Conservation (phyloP, 2,329 filamentous ascomycete genomes). For the Albophoma yamanashiensis region DNA sequence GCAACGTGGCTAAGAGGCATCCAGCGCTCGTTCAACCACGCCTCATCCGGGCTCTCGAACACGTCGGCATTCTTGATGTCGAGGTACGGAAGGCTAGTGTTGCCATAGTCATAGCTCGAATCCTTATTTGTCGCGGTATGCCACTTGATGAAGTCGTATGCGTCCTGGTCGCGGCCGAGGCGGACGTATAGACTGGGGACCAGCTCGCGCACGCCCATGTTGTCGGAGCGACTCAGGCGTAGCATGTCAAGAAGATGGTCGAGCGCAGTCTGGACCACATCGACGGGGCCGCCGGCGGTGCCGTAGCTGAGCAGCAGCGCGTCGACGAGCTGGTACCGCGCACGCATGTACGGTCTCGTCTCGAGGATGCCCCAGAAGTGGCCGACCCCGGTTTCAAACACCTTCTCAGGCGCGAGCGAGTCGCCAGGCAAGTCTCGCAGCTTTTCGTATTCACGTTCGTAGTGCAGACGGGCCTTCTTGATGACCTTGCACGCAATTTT, state of each 20-base stretch:
- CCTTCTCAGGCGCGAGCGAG: constrained; percentile 13
- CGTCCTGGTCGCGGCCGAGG: constrained; percentile 37
- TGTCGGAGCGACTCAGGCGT: constrained; percentile 31
- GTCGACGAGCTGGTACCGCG: constrained; percentile 17
- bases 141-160: constrained; percentile 32
- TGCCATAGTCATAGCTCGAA: constrained; percentile 8
- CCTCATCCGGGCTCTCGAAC: constrained; percentile 20
- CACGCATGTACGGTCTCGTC: constrained; percentile 34
- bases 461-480: constrained; percentile 1
- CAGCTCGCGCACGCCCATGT: constrained; percentile 28
- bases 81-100: constrained; percentile 14
- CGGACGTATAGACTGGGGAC: constrained; percentile 32
- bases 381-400: constrained; percentile 27
- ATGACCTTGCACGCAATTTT: neutral
- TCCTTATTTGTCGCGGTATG: constrained; percentile 10
- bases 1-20: constrained; percentile 6
- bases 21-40: neutral
- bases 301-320: constrained; percentile 16
- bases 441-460: constrained; percentile 20
- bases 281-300: constrained; percentile 14
- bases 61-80: constrained; percentile 26
- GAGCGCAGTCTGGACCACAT: constrained; percentile 20
- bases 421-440: constrained; percentile 21
- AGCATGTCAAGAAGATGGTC: constrained; percentile 32
- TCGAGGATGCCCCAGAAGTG: constrained; percentile 28